phyloP scores from a whole-genome alignment of 352 stramenopile genomes.

The Phytopythium boreale region DNA sequence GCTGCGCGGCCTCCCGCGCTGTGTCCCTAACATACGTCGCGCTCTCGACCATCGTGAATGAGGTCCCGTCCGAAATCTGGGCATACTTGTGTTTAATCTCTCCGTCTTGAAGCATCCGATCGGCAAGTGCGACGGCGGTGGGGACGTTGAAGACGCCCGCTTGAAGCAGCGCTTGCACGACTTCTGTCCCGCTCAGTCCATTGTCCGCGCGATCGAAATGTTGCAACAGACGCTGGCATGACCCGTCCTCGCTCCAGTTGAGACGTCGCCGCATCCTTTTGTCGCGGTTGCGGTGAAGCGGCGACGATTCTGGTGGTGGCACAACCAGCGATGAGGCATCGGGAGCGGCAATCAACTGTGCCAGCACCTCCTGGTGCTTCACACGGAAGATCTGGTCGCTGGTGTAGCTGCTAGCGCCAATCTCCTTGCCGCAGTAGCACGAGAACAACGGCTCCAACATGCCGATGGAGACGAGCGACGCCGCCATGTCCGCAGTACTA shows the following conservation, averaged over 20 bases:
- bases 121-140: conserved; percentile 30
- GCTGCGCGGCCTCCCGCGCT: background rate
- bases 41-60: conserved; percentile 21
- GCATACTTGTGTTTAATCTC: conserved; percentile 17
- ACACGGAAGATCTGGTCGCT: conserved; percentile 34
- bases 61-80: background rate
- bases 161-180: conserved; percentile 35
- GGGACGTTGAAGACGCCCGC: conserved; percentile 41
- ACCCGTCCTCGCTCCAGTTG: background rate
- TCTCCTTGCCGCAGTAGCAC: conserved; percentile 18
- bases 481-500: conserved; percentile 7
- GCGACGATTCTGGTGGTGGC: background rate
- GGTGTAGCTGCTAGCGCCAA: conserved; percentile 12
- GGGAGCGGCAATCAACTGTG: conserved; percentile 8
- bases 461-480: conserved; percentile 21
- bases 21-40: conserved; percentile 18
- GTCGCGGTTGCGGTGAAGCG: background rate
- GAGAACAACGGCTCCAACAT: conserved; percentile 28
- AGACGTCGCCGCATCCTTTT: background rate
- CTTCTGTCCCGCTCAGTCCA: conserved; percentile 29
- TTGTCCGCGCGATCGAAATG: conserved; percentile 7
- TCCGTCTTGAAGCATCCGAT: conserved; percentile 28
- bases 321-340: background rate
- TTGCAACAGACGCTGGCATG: conserved; percentile 2
- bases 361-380: conserved; percentile 9